A percentile compares a stretch with the other conserved stretches of the same genome.
Evolutionary conservation across 2,329 filamentous ascomycete species (phyloP).

Genomic region (Tolypocladium tropicale): DNA sequence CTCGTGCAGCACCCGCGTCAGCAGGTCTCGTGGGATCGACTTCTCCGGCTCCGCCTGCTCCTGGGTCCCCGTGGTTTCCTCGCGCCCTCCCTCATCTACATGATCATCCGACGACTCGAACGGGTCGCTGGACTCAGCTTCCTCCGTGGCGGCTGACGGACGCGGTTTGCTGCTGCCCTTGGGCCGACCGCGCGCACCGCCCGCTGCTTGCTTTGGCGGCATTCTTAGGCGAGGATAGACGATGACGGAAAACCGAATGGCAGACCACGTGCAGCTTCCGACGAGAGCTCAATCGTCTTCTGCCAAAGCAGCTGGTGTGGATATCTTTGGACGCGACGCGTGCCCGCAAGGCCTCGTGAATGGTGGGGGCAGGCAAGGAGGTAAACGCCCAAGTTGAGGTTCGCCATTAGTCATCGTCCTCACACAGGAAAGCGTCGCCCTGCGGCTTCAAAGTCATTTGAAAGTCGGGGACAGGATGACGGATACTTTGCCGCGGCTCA

Average conservation of each 20-base stretch:
- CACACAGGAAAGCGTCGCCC: too few species aligned
- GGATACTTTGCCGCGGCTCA: not conserved
- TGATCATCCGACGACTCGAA: conserved; percentile 25
- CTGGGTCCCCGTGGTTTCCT: conserved; percentile 11
- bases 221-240: conserved; percentile 14
- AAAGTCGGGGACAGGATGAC: too few species aligned
- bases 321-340: not conserved
- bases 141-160: conserved; percentile 10
- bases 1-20: conserved; percentile 69
- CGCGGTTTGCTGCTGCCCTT: conserved; percentile 15
- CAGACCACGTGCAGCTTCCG: not conserved
- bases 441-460: too few species aligned
- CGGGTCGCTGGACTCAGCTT: conserved; percentile 21
- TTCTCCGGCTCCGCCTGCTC: conserved; percentile 27
- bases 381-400: not conserved
- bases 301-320: not conserved
- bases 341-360: too few species aligned
- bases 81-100: conserved; percentile 8
- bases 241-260: not conserved
- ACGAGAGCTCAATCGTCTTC: not conserved
- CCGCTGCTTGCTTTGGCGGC: conserved; percentile 30
- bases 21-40: conserved; percentile 60
- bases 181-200: conserved; percentile 25
- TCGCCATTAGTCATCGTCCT: not conserved
- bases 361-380: too few species aligned